Percentiles rank a stretch among this genome's conserved stretches.
phyloP scores from a whole-genome alignment of 495 filamentous ascomycete species.

The Hypoxylon trugodes region DNA sequence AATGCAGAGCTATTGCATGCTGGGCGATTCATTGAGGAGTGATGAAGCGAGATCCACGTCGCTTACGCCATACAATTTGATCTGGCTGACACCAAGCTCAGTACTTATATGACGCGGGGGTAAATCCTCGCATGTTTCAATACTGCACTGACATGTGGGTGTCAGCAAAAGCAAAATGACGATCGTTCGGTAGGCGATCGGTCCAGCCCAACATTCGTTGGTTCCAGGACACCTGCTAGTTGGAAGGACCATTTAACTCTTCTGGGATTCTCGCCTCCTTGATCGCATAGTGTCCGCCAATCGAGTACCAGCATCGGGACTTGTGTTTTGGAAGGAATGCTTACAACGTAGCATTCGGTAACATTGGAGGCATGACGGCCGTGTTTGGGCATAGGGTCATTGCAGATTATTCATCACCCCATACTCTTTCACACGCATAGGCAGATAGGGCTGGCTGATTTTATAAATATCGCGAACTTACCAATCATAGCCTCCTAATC shows the following conservation, averaged over 20 bases:
- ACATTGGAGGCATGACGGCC: conserved; percentile 17
- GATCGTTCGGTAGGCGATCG: conserved; percentile 11
- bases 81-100: conserved; percentile 16
- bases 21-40: not conserved
- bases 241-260: not conserved
- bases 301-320: conserved; percentile 4
- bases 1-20: conserved; percentile 8
- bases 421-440: not conserved
- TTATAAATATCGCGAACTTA: conserved; percentile 29
- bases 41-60: conserved; percentile 4
- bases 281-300: conserved; percentile 16
- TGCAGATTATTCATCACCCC: conserved; percentile 5
- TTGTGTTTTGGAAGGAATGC: conserved; percentile 9
- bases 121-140: conserved; percentile 10
- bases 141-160: not conserved
- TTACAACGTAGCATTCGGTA: conserved; percentile 26
- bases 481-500: conserved; percentile 19
- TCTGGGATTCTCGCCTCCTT: not conserved
- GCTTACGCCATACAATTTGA: not conserved
- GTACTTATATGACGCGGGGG: conserved; percentile 17
- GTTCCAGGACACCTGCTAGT: conserved; percentile 5
- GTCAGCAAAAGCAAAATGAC: conserved; percentile 30
- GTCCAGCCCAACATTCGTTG: not conserved
- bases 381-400: not conserved
- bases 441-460: conserved; percentile 27